Conservation (phyloP, 352 stramenopile species). For the Bremia lactucae region DNA sequence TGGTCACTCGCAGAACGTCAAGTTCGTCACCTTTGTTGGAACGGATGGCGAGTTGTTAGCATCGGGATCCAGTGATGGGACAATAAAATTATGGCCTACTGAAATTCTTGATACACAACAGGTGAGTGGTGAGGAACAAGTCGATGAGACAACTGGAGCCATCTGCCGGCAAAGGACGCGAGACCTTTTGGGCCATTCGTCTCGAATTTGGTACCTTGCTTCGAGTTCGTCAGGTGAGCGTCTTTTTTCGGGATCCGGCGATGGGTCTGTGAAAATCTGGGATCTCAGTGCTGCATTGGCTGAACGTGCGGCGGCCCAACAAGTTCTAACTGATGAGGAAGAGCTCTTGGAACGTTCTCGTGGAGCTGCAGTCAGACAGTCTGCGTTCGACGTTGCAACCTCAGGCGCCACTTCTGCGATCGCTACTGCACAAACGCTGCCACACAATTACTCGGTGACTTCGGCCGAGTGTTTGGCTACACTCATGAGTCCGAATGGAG, state of each 20-base stretch:
- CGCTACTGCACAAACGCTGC: slow-evolving; percentile 13
- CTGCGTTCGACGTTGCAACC: slow-evolving; percentile 9
- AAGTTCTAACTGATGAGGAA: slow-evolving; percentile 25
- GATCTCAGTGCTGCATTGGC: slow-evolving; percentile 53
- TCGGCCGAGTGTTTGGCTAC: slow-evolving; percentile 47
- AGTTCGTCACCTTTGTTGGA: slow-evolving; percentile 81
- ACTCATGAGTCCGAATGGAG: slow-evolving; percentile 35
- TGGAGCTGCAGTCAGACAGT: slow-evolving; percentile 23
- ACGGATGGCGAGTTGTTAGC: slow-evolving; percentile 75
- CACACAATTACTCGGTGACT: slow-evolving; percentile 27
- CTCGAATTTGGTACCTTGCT: slow-evolving; percentile 76
- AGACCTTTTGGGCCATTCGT: slow-evolving; percentile 66
- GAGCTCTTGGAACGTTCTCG: slow-evolving; percentile 22
- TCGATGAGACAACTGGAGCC: slow-evolving; percentile 21
- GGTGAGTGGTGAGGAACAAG: slow-evolving; percentile 16
- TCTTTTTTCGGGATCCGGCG: slow-evolving; percentile 69
- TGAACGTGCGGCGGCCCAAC: slow-evolving; percentile 27
- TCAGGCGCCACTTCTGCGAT: slow-evolving; percentile 12
- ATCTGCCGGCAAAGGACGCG: slow-evolving; percentile 45
- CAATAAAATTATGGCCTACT: slow-evolving; percentile 79
- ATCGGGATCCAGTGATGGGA: slow-evolving; percentile 77
- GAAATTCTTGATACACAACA: slow-evolving; percentile 28
- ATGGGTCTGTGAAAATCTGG: slow-evolving; percentile 82
- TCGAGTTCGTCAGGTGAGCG: slow-evolving; percentile 50
- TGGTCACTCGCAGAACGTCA: slow-evolving; percentile 81